Percentiles rank a stretch among this genome's conserved stretches.
These are phyloP conservation scores for Ophiosphaerella herpotricha DNA, from an alignment of 2,329 filamentous ascomycete genomes.

Conservation along the genomic window DNA sequence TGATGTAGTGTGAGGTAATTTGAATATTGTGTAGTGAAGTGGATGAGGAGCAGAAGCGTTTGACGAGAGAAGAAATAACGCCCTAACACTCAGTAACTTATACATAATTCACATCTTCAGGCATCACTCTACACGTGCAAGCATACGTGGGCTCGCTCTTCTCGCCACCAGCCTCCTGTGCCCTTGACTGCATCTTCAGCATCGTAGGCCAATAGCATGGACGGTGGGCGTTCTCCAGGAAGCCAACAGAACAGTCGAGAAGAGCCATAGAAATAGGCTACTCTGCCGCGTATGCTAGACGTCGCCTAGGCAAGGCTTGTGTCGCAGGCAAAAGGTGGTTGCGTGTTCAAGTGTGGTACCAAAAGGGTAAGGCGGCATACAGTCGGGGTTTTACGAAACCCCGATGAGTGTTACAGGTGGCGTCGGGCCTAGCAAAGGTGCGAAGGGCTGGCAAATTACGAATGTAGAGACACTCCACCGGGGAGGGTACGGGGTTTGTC, in stretches of 20 bases:
- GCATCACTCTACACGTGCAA: slow-evolving; percentile 36
- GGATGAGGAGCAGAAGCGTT: slow-evolving; percentile 4
- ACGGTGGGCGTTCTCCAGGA: slow-evolving; percentile 6
- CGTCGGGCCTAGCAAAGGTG: background rate
- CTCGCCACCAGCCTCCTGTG: slow-evolving; percentile 28
- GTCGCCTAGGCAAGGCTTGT: slow-evolving; percentile 12
- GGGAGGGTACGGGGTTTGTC: too few species aligned
- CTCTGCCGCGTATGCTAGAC: slow-evolving; percentile 20
- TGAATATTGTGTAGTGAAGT: slow-evolving; percentile 10
- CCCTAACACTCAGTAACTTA: slow-evolving; percentile 25
- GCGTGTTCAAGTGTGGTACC: slow-evolving; percentile 25
- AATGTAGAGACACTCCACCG: background rate
- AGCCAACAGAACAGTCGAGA: slow-evolving; percentile 28
- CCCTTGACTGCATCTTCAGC: slow-evolving; percentile 3
- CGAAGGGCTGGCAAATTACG: background rate
- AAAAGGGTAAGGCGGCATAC: slow-evolving; percentile 11
- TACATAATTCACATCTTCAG: slow-evolving; percentile 27
- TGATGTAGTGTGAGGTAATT: background rate
- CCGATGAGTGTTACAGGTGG: slow-evolving; percentile 32
- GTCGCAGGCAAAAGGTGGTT: slow-evolving; percentile 29
- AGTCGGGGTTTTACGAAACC: slow-evolving; percentile 17
- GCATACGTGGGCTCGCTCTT: slow-evolving; percentile 32
- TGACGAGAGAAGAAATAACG: slow-evolving; percentile 9
- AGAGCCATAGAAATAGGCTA: slow-evolving; percentile 22
- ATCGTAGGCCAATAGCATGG: slow-evolving; percentile 24